Evolutionary conservation across 139 green algal genomes (phyloP).

Genomic region (Pseudopediastrum boryanum): DNA sequence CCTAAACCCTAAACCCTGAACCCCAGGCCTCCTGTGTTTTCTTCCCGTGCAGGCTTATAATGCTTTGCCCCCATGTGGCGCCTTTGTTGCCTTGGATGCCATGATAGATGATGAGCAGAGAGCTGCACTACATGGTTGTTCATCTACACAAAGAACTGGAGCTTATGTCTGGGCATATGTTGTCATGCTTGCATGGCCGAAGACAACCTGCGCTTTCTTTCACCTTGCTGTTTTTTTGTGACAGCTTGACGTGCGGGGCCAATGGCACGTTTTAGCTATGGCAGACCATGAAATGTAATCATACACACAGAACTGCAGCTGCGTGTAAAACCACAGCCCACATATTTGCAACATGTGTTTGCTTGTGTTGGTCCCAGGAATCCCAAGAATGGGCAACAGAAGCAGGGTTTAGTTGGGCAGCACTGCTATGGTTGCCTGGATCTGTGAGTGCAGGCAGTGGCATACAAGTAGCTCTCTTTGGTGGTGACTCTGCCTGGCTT

Average conservation of each 20-base stretch:
- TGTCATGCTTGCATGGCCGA: no score
- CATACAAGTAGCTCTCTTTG: no score
- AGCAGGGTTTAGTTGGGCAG: conserved; percentile 24
- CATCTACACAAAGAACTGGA: no score
- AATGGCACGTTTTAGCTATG: neutral
- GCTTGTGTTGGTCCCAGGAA: conserved; percentile 15
- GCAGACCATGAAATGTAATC: neutral
- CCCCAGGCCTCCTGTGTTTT: no score
- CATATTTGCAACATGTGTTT: neutral
- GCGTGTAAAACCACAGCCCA: neutral
- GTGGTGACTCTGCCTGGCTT: no score
- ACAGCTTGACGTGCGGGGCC: neutral
- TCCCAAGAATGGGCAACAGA: conserved; percentile 26
- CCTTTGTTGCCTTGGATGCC: conserved; percentile 43
- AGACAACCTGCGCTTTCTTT: no score
- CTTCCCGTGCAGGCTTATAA: conserved; percentile 34
- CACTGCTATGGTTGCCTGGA: conserved; percentile 29
- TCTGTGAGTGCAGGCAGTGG: conserved; percentile 36
- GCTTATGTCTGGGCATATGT: no score
- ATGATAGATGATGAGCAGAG: conserved; percentile 45
- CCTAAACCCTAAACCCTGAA: no score
- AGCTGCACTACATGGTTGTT: no score
- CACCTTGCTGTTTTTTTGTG: neutral
- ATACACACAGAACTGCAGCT: no score
- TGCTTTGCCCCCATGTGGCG: conserved; percentile 40